Conservation (phyloP, 345 rosid genomes). For the Arabis hirsuta region DNA sequence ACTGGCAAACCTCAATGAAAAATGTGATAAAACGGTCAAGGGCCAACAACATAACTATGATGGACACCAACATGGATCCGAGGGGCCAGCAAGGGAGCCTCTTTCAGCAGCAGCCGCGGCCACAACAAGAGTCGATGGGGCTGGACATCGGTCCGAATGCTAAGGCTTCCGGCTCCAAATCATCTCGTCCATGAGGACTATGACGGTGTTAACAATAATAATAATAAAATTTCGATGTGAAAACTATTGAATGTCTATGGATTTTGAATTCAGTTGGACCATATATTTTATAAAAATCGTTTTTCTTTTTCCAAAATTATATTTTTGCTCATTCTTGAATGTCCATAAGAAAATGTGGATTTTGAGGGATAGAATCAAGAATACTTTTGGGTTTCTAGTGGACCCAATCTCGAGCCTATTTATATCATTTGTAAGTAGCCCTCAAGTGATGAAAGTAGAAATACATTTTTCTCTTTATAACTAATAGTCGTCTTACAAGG, state of each 20-base stretch:
- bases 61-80: background rate
- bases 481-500: background rate
- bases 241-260: background rate
- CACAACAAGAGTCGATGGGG: background rate
- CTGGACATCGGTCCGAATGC: conserved; percentile 8
- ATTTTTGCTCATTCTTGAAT: background rate
- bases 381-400: background rate
- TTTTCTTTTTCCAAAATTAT: background rate
- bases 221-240: background rate
- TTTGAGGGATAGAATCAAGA: background rate
- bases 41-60: background rate
- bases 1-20: background rate
- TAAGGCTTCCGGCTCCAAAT: background rate
- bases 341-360: background rate
- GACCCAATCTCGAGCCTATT: background rate
- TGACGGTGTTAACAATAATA: background rate
- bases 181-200: background rate
- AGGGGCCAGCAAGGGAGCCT: background rate
- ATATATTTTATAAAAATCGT: too few relatives aligned
- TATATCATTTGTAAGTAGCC: background rate
- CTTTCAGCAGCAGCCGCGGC: background rate
- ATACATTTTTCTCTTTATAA: background rate
- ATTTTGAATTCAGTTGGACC: background rate
- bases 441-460: background rate
- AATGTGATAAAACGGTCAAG: background rate